These are phyloP conservation scores for Carex parvula DNA, from an alignment of 176 grass and related monocot species.

Conservation along the genomic window DNA sequence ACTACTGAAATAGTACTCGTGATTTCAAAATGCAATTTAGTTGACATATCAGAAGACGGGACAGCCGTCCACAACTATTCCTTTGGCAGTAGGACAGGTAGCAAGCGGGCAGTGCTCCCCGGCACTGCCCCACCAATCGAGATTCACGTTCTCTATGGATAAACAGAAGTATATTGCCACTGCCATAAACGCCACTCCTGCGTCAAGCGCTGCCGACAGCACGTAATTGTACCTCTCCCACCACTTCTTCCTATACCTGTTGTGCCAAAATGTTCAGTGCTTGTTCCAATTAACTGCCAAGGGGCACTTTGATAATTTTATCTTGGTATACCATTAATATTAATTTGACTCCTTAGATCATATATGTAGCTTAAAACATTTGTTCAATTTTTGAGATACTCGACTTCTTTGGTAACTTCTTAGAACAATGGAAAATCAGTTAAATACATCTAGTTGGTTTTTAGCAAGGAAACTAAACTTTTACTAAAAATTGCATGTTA, in stretches of 20 bases:
- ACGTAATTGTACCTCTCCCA: constrained; percentile 81
- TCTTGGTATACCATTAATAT: not conserved
- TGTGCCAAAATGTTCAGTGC: not conserved
- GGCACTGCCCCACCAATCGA: constrained; percentile 57
- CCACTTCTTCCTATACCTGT: constrained; percentile 60
- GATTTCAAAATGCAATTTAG: too few relatives aligned
- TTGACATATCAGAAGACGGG: constrained; percentile 5
- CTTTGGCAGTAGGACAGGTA: constrained; percentile 52
- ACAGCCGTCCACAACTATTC: constrained; percentile 22
- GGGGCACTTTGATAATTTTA: not conserved
- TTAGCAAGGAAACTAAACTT: not conserved
- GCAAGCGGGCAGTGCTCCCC: constrained; percentile 74
- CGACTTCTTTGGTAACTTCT: not conserved
- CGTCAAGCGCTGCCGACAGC: constrained; percentile 60
- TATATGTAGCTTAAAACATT: not conserved
- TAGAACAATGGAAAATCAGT: not conserved
- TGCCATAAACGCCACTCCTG: constrained; percentile 74
- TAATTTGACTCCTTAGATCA: not conserved
- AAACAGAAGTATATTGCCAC: constrained; percentile 67
- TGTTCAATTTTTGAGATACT: not conserved
- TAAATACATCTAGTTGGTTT: not conserved
- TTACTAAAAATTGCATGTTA: not conserved
- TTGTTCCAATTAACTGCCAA: not conserved
- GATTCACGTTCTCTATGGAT: constrained; percentile 40
- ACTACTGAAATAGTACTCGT: too few relatives aligned